Percentiles rank a stretch among this genome's conserved stretches.
phyloP scores from a whole-genome alignment of 192 early-diverging fungal genomes.

The Podila clonocystis region DNA sequence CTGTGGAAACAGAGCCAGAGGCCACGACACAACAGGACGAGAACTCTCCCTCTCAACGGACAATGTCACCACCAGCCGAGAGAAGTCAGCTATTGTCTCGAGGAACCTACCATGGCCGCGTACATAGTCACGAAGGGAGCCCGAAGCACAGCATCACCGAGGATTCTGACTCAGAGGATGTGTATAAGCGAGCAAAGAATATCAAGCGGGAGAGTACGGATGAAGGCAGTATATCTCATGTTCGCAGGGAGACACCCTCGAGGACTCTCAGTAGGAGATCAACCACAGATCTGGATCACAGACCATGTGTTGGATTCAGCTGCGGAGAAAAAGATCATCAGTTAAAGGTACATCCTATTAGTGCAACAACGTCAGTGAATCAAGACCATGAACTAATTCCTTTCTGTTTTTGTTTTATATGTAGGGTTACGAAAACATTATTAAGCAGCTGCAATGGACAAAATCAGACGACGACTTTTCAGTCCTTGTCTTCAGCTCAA shows the following conservation, averaged over 20 bases:
- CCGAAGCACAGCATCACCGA: constrained; percentile 17
- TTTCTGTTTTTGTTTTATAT: not conserved
- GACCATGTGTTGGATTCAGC: constrained; percentile 10
- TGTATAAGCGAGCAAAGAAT: constrained; percentile 12
- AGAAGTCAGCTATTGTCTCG: not conserved
- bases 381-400: not conserved
- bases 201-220: constrained; percentile 16
- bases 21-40: not conserved
- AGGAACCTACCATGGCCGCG: not conserved
- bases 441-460: not conserved
- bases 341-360: not conserved
- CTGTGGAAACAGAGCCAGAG: not conserved
- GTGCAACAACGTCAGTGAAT: not conserved
- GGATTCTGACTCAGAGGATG: constrained; percentile 3
- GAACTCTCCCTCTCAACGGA: not conserved
- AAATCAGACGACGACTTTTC: not conserved
- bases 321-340: not conserved
- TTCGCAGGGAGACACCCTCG: not conserved
- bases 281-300: not conserved
- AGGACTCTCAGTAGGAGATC: constrained; percentile 10
- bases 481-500: constrained; percentile 16
- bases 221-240: not conserved
- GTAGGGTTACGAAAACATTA: not conserved
- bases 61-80: not conserved
- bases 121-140: constrained; percentile 3